These are phyloP conservation scores for Thalassiosira profunda DNA, from an alignment of 108 stramenopile species.

Conservation along the genomic window DNA sequence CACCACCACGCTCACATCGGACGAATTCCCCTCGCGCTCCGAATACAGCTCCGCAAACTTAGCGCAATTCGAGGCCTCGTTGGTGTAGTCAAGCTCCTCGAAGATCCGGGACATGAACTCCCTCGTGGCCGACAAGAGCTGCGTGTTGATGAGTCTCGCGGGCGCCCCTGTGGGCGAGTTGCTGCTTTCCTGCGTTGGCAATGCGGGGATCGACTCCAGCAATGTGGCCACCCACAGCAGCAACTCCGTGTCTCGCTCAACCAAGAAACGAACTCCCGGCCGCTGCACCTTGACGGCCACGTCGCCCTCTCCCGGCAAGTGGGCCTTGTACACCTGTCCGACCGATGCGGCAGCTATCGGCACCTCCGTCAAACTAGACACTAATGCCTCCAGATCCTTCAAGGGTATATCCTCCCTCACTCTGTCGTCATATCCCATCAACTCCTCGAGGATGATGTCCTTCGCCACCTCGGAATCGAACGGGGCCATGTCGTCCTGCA, in stretches of 20 bases:
- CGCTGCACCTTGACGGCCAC: constrained; percentile 81
- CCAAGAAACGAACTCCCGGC: constrained; percentile 56
- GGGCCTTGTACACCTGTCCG: constrained; percentile 59
- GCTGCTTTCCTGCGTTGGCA: background rate
- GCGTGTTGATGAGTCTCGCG: constrained; percentile 54
- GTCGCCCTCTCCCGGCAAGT: constrained; percentile 45
- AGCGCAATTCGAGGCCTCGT: constrained; percentile 51
- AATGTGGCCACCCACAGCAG: constrained; percentile 47
- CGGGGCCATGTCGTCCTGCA: constrained; percentile 81
- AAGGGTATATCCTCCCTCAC: too few species aligned
- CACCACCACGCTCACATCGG: constrained; percentile 53
- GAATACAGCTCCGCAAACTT: constrained; percentile 65
- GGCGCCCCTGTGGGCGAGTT: constrained; percentile 1
- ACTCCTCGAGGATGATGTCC: constrained; percentile 54
- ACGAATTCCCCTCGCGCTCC: constrained; percentile 20
- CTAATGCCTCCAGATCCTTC: constrained; percentile 19
- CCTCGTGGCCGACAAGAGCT: constrained; percentile 55
- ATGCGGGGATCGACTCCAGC: constrained; percentile 62
- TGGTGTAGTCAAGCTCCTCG: constrained; percentile 65
- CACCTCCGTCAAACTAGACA: constrained; percentile 14
- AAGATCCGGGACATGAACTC: constrained; percentile 82
- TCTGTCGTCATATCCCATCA: constrained; percentile 11
- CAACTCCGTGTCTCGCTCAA: constrained; percentile 58
- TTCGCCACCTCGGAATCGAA: constrained; percentile 60
- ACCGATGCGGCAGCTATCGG: constrained; percentile 47